Evolutionary conservation across 2,329 filamentous ascomycete genomes (phyloP), one percentile per base, ranked within the genome.

Genomic region (Aureobasidium mangrovei): DNA sequence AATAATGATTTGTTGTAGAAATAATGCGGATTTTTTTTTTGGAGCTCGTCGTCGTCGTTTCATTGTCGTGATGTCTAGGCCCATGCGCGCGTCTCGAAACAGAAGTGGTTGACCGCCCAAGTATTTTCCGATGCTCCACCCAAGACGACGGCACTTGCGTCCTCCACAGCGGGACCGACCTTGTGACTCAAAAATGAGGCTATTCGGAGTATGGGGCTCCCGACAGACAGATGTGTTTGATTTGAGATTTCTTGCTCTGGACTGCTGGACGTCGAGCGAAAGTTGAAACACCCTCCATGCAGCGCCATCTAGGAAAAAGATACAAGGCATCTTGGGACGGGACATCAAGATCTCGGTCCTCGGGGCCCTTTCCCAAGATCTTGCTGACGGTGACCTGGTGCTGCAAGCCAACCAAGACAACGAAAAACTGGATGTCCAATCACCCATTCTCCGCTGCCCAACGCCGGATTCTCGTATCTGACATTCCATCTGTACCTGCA

Each of bases 1-100:
- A 28, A 40, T 40, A 8, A 40, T 26, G 1, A 10, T 12, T 18
- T 26, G 5, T 12, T 9, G 35, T 26, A 18, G 7, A 26, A 4
- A n/a, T 39, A 4, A 27, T 31, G 46, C 35, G 28, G 40, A 38
- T 29, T 47, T 26, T 32, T 24, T 40, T 32, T 8, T n/a, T 8
- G 9, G 27, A n/a, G n/a, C 12, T 7, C 12, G 28, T 8, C 32
- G 33, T 9, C 10, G 35, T 31, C n/a, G 35, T 10, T 31, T 27
- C 28, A 29, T 33, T 26, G 35, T 49, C 28, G 46, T 36, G 7
- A 40, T 39, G 40, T 36, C 46, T 49, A 27, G 46, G 46, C 27
- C 40, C 46, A 49, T 49, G 46, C 46, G 36, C 8, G 33, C n/a
- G 36, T 49, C 46, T 27, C 27, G 32, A 49, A 49, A 32, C 33